Base-by-base conservation (phyloP, 495 filamentous ascomycete species). In the Hyaloscypha finlandica region DNA sequence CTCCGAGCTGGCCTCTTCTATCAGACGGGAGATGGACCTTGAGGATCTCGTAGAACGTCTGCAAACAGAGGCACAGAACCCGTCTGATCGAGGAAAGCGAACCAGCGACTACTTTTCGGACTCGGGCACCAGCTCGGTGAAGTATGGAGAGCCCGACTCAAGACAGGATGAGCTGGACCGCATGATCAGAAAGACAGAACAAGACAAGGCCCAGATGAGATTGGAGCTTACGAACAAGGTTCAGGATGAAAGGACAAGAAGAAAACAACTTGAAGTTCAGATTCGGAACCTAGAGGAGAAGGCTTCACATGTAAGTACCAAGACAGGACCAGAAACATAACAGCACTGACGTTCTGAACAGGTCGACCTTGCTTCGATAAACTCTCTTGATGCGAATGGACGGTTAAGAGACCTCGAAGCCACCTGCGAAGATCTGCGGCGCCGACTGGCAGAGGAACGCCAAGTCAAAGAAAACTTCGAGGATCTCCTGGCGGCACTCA, bases 21-120 rank as follows among this genome's bases (percentile, higher is more conserved):
- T 99, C 71, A 86, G 90, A 65, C 88, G 95, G 69, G 95, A 99
- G 81, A 93, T 99, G 89, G 95, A 99, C 71, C 77, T 99, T 57
- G 95, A 99, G 75, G 96, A 99, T 73, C 79, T 97, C 55, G 88
- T 98, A 2, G 95, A 99, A 68, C 84, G 90, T 63, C 77, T 96
- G 71, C 93, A 97, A 76, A 78, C 86, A 39, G 93, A 96, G 70
- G 84, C 87, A 64, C 82, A 81, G 45, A 86, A 84, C 68, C 76
- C 82, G 5, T 80, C 86, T 58, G 82, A 78, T n/a, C 83, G 85
- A 3, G 89, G 87, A 66, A 89, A 89, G 74, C 86, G 94, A 61
- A 97, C 93, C 4, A 99, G 95, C 76, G 95, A 99, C 77, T 98
- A 99, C 78, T 99, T 94, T 75, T 99, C 95, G 0, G 95, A 99